phyloP scores from a whole-genome alignment of 768 basidiomycete species.

The Amanita jacksonii region DNA sequence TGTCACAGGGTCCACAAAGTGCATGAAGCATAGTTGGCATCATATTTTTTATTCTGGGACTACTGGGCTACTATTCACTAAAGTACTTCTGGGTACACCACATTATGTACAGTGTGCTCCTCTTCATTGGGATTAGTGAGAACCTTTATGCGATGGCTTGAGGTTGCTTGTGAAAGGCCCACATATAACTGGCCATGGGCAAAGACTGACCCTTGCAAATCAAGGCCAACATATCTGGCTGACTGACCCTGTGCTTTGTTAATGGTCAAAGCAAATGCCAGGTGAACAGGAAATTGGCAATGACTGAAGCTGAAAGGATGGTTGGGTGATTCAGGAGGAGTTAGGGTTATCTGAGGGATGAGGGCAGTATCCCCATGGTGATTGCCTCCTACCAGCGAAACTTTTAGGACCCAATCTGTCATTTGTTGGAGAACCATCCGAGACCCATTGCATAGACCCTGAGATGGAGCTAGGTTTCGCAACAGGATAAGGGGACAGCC shows the following conservation, averaged over 20 bases:
- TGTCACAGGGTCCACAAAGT: too few relatives aligned
- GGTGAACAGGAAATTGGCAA: slow-evolving; percentile 28
- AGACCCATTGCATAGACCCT: slow-evolving; percentile 23
- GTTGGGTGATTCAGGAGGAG: slow-evolving; percentile 9
- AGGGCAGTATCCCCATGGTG: slow-evolving; percentile 24
- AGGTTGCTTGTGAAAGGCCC: slow-evolving; percentile 15
- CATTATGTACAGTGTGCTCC: not conserved
- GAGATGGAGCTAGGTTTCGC: slow-evolving; percentile 18
- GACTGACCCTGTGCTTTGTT: slow-evolving; percentile 32
- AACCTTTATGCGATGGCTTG: not conserved
- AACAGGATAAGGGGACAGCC: slow-evolving; percentile 25
- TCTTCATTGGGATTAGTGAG: not conserved
- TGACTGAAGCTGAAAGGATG: slow-evolving; percentile 20
- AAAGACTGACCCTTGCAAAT: slow-evolving; percentile 21
- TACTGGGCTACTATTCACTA: not conserved
- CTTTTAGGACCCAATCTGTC: slow-evolving; percentile 19
- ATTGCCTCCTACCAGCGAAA: slow-evolving; percentile 25
- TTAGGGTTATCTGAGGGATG: slow-evolving; percentile 27
- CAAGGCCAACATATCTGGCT: slow-evolving; percentile 20
- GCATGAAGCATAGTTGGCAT: too few relatives aligned
- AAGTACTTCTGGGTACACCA: slow-evolving; percentile 3
- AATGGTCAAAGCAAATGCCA: slow-evolving; percentile 29
- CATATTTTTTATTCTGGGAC: too few relatives aligned
- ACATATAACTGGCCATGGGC: slow-evolving; percentile 30
- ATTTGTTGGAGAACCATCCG: slow-evolving; percentile 15